Evolutionary conservation across 2,329 filamentous ascomycete genomes (phyloP).

Genomic region (Xylaria polymorpha): DNA sequence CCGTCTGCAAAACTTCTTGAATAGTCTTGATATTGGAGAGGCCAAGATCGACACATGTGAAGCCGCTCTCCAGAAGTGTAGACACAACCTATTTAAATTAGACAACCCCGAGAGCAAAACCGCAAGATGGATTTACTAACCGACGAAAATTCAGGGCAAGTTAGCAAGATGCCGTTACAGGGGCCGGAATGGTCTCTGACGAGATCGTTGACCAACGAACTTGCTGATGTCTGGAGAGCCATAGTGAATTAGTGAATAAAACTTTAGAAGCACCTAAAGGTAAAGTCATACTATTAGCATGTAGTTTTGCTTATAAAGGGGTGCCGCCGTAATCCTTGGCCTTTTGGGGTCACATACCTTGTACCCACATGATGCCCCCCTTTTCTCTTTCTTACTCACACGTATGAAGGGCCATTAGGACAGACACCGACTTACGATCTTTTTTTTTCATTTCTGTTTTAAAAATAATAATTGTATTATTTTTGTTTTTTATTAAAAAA

Average conservation of each 20-base stretch:
- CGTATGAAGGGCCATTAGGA: too few species aligned
- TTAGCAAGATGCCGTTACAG: not conserved
- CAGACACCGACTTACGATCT: too few species aligned
- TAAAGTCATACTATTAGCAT: not conserved
- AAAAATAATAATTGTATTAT: too few species aligned
- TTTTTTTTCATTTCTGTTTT: too few species aligned
- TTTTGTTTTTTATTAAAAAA: too few species aligned
- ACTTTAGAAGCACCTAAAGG: not conserved
- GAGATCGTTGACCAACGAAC: conserved; percentile 2
- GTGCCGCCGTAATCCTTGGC: too few species aligned
- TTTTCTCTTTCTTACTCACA: too few species aligned
- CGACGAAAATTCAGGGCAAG: not conserved
- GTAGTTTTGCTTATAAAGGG: too few species aligned
- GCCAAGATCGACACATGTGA: not conserved
- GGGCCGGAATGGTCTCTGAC: not conserved
- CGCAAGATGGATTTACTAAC: not conserved
- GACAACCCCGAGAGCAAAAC: not conserved
- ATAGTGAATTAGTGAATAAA: conserved; percentile 5
- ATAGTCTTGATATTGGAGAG: not conserved
- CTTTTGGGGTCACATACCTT: too few species aligned
- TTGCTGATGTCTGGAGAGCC: not conserved
- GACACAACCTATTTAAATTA: conserved; percentile 1
- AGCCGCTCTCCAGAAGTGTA: not conserved
- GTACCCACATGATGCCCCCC: too few species aligned
- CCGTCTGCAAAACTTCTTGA: not conserved